Base-by-base conservation (phyloP, 2,329 filamentous ascomycete genomes). In the Trichoderma brevicompactum region DNA sequence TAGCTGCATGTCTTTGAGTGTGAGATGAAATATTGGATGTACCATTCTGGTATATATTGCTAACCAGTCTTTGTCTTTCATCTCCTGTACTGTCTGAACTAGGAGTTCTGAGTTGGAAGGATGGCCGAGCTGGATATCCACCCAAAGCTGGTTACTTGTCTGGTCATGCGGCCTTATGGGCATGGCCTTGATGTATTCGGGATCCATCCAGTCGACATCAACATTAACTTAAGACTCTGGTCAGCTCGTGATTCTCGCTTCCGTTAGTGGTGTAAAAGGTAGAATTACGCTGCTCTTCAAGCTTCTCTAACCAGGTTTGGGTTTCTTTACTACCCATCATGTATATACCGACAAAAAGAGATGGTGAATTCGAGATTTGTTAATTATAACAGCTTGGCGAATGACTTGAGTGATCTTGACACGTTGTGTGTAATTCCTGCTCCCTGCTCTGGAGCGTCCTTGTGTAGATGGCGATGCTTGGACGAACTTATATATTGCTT, bases 151-250 rank as follows among this genome's bases (percentile, higher is more conserved):
- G 69, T 84, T 84, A 72, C 79, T 82, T 4, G 81, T 83, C 72
- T 82, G 79, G 67, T 83, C 81, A 65, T 82, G 78, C 32, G 79
- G 79, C 4, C 74, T 75, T 66, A 82, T 77, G 10, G 77, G 76
- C 71, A 82, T 79, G n/a, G 71, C 72, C 64, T 78, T 78, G 67
- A 82, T 79, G 69, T 79, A 82, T 13, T 80, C 78, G 1, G 80
- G 78, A 65, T 82, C 81, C 81, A 84, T 83, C 76, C 79, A 82
- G 69, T 84, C 82, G 28, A 83, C 79, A 66, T 84, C 82, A 62
- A 84, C 75, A 38, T 83, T 79, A 65, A 83, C 82, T 83, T 28
- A 48, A 48, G 43, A 23, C 38, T 41, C 17, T 17, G 46, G 56
- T 56, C 17, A 53, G 60, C 19, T 40, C 23, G 23, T 12, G 12